A percentile compares a stretch with the other conserved stretches of the same genome.
Evolutionary conservation across 1,139 yeast genomes (phyloP).

Genomic region (Hyphopichia burtonii): DNA sequence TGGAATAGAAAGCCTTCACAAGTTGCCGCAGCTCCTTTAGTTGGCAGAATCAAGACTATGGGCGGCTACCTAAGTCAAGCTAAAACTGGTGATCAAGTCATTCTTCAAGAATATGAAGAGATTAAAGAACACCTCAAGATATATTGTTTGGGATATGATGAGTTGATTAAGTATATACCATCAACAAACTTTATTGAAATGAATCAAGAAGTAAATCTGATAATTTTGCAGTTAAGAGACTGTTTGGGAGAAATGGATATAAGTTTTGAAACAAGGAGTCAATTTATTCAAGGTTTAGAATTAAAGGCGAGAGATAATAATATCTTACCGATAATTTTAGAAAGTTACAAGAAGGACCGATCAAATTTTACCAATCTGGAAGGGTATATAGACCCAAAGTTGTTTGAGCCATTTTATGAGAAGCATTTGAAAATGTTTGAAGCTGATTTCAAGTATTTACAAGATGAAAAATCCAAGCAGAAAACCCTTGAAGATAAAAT

Average conservation of each 20-base stretch:
- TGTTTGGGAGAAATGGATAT: conserved; percentile 23
- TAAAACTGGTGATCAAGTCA: conserved; percentile 55
- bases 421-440: conserved; percentile 42
- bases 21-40: conserved; percentile 35
- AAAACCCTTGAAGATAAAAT: conserved; percentile 42
- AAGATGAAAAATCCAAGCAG: conserved; percentile 41
- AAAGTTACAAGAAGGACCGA: conserved; percentile 37
- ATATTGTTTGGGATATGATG: conserved; percentile 41
- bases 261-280: conserved; percentile 33
- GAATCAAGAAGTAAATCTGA: conserved; percentile 36
- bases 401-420: conserved; percentile 32
- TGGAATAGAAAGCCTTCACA: conserved; percentile 50
- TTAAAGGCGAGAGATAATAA: conserved; percentile 46
- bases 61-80: conserved; percentile 58
- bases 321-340: conserved; percentile 52
- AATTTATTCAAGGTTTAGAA: conserved; percentile 41
- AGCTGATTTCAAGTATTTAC: conserved; percentile 38
- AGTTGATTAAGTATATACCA: conserved; percentile 51
- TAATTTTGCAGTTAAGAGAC: conserved; percentile 44
- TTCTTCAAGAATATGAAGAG: conserved; percentile 42
- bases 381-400: conserved; percentile 21
- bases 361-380: conserved; percentile 12
- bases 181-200: conserved; percentile 39
- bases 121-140: conserved; percentile 44
- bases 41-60: conserved; percentile 42